Base-by-base conservation (phyloP, 73 alveolate species). In the Diophrys sp. region DNA sequence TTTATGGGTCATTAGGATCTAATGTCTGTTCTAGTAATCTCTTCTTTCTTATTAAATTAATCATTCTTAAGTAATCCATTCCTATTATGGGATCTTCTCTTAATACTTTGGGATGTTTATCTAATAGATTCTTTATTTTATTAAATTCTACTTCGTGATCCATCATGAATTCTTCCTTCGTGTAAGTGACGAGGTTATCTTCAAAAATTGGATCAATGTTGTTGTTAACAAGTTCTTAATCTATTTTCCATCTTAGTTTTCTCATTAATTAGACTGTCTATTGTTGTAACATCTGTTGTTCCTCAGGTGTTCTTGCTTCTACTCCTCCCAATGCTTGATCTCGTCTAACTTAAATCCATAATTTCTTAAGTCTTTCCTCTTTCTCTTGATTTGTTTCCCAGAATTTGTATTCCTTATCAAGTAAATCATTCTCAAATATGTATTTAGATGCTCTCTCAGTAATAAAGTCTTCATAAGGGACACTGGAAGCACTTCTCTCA, bases 61-160 rank as follows among this genome's bases (percentile, higher is more conserved):
- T 85, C 2, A 85, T 76, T 23, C 30, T 68, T 53, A 85, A 23
- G 73, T 85, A 85, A 14, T 85, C 89, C 18, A 79, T 54, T 8
- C 87, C 75, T 23, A 85, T 55, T 27, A 85, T 67, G 14, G 88
- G 81, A 69, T 85, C 93, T 56, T 85, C 93, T 67, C 73, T 85
- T 1, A 85, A 85, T 14, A 79, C 66, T 44, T 82, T 71, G 0
- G 93, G 93, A 62, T 85, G 71, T 55, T 56, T 78, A 5, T 71
- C 74, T n/a, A 85, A 73, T 70, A 85, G 31, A 28, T 56, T 54
- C 78, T 85, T 85, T 23, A 85, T 76, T 74, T 85, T 85, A 29
- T 33, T 30, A 82, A 85, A 85, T 31, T 85, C 88, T 33, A 79
- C 28, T n/a, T 85, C 85, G 26, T 75, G 2, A 56, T 85, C 93